A percentile compares a stretch with the other conserved stretches of the same genome.
phyloP scores from a whole-genome alignment of 805 yeast species.

The Metschnikowia lunata region DNA sequence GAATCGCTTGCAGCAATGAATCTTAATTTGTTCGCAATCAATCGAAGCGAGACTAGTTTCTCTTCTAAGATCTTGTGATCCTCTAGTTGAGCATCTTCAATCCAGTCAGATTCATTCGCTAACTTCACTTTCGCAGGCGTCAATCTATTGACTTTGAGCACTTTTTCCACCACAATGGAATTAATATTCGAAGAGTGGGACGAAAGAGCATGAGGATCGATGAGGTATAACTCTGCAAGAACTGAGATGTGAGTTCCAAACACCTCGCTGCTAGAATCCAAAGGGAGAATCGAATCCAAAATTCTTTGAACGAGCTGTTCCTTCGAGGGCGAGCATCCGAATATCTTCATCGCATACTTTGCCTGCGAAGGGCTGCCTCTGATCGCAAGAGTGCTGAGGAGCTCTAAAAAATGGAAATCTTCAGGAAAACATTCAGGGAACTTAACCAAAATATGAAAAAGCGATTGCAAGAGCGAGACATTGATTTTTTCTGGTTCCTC shows the following conservation, averaged over 20 bases:
- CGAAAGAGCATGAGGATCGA: conserved; percentile 47
- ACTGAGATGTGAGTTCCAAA: conserved; percentile 57
- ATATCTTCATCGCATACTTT: conserved; percentile 55
- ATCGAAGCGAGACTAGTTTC: conserved; percentile 50
- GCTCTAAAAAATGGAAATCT: conserved; percentile 41
- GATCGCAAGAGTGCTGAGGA: conserved; percentile 43
- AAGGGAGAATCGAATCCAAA: conserved; percentile 46
- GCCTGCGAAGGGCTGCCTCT: conserved; percentile 59
- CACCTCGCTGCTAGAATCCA: conserved; percentile 32
- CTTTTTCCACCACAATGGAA: conserved; percentile 53
- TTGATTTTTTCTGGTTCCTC: conserved; percentile 15
- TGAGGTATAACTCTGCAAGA: conserved; percentile 53
- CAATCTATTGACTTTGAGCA: conserved; percentile 50
- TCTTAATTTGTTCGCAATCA: conserved; percentile 58
- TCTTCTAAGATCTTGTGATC: conserved; percentile 31
- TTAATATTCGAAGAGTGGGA: conserved; percentile 56
- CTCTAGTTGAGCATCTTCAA: conserved; percentile 38
- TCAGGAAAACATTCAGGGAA: conserved; percentile 46
- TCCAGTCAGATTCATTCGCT: conserved; percentile 38
- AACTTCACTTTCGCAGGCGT: conserved; percentile 22
- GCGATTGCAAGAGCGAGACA: conserved; percentile 42
- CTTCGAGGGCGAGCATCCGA: conserved; percentile 45
- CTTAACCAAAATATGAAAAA: conserved; percentile 53
- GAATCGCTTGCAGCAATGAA: conserved; percentile 31
- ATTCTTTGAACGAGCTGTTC: conserved; percentile 39